Conservation (phyloP, 345 rosid species). For the Eucalyptus regnans region DNA sequence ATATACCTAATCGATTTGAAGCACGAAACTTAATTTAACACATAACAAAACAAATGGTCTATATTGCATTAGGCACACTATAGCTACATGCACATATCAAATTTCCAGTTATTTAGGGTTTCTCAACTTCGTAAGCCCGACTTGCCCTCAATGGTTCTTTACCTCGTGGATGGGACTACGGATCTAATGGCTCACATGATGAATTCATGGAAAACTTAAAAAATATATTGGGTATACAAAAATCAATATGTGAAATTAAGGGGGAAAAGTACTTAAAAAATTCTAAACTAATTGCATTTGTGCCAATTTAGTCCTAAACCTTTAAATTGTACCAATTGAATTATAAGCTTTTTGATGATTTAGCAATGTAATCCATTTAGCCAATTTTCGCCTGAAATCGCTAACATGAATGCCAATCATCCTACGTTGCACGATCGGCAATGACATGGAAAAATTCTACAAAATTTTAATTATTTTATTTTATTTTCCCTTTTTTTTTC, state of each 20-base stretch:
- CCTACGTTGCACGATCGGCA: neutral
- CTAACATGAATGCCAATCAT: too few relatives aligned
- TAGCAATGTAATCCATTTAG: too few relatives aligned
- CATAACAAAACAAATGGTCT: neutral
- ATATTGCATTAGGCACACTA: neutral
- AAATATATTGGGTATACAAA: neutral
- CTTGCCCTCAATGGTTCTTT: neutral
- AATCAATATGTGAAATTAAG: neutral
- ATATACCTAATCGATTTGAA: neutral
- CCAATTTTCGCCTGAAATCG: rapidly evolving
- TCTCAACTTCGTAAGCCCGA: neutral
- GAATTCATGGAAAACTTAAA: neutral
- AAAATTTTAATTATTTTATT: too few relatives aligned
- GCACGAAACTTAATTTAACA: neutral
- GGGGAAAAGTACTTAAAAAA: neutral
- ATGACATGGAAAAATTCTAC: neutral
- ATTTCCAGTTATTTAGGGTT: neutral
- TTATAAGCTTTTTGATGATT: too few relatives aligned
- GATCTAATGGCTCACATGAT: neutral
- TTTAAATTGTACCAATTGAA: neutral
- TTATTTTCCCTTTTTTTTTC: rapidly evolving
- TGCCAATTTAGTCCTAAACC: too few relatives aligned
- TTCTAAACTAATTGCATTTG: too few relatives aligned
- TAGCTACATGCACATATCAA: neutral
- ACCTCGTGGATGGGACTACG: neutral